Percentiles rank a stretch among this genome's conserved stretches.
Evolutionary conservation across 768 basidiomycete species (phyloP).

Genomic region (Omphalotus guepiniiformis): DNA sequence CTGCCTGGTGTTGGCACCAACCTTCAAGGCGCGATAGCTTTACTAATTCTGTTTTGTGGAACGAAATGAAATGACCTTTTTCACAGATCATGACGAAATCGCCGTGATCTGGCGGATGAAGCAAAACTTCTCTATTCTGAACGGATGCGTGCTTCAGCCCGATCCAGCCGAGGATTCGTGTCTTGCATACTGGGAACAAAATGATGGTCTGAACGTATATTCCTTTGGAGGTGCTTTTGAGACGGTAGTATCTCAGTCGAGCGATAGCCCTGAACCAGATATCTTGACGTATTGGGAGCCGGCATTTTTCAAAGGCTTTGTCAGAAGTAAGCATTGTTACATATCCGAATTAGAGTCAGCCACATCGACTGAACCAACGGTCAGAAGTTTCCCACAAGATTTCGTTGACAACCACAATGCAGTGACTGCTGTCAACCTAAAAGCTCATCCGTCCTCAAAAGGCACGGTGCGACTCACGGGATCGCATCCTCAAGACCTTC

Average conservation of each 20-base stretch:
- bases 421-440: slow-evolving; percentile 23
- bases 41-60: neutral
- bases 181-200: slow-evolving; percentile 21
- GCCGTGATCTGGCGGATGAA: slow-evolving; percentile 25
- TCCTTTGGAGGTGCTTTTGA: slow-evolving; percentile 22
- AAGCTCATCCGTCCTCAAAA: slow-evolving; percentile 25
- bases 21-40: slow-evolving; percentile 24
- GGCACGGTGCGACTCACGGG: slow-evolving; percentile 28
- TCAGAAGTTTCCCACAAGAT: slow-evolving; percentile 19
- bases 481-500: slow-evolving; percentile 24
- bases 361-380: neutral
- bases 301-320: slow-evolving; percentile 23
- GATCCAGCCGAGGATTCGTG: slow-evolving; percentile 25
- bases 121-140: slow-evolving; percentile 22
- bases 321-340: slow-evolving; percentile 16
- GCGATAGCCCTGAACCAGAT: slow-evolving; percentile 19
- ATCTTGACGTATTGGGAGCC: slow-evolving; percentile 24
- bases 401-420: slow-evolving; percentile 19
- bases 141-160: slow-evolving; percentile 23
- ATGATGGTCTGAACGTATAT: slow-evolving; percentile 22
- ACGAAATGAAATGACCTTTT: neutral
- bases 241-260: slow-evolving; percentile 21
- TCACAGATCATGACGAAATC: slow-evolving; percentile 29
- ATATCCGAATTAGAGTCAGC: neutral
- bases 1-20: slow-evolving; percentile 34